Percentiles rank a stretch among this genome's conserved stretches.
phyloP scores from a whole-genome alignment of 371 early-diverging fungal species.

The Mucor saturninus region DNA sequence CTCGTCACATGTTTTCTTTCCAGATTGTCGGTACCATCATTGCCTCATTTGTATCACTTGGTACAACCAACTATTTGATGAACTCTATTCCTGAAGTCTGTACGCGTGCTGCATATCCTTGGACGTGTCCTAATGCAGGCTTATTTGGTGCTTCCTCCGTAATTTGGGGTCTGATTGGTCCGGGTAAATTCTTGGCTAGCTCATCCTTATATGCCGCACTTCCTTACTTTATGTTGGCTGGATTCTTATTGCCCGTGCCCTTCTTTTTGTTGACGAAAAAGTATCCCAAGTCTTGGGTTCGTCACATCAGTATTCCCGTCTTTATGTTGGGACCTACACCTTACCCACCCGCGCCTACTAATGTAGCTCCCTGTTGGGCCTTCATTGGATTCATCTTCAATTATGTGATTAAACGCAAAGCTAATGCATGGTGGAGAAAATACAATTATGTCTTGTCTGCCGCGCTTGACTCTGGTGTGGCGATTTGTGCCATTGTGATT shows the following conservation, averaged over 20 bases:
- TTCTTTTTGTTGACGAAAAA: constrained; percentile 45
- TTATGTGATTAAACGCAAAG: constrained; percentile 53
- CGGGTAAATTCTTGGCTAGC: constrained; percentile 60
- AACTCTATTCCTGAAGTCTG: constrained; percentile 59
- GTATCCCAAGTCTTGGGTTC: constrained; percentile 53
- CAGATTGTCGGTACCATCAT: constrained; percentile 66
- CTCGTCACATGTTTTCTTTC: constrained; percentile 64
- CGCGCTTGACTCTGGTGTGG: constrained; percentile 72
- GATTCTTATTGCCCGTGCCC: constrained; percentile 55
- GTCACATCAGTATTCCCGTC: constrained; percentile 59
- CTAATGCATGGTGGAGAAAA: constrained; percentile 66
- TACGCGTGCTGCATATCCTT: constrained; percentile 50
- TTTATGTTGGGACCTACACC: constrained; percentile 47
- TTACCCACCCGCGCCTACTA: constrained; percentile 48
- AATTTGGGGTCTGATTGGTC: constrained; percentile 72
- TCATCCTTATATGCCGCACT: constrained; percentile 50
- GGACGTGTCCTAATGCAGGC: constrained; percentile 53
- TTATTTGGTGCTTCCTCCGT: constrained; percentile 50
- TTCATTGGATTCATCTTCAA: constrained; percentile 66
- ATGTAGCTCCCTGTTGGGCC: constrained; percentile 60
- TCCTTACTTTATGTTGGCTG: constrained; percentile 47
- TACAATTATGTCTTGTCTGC: constrained; percentile 76
- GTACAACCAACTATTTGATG: constrained; percentile 65
- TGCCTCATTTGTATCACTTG: constrained; percentile 60
- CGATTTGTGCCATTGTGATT: constrained; percentile 54